Conservation (phyloP, 2,329 filamentous ascomycete species). For the Pseudonectria buxi region DNA sequence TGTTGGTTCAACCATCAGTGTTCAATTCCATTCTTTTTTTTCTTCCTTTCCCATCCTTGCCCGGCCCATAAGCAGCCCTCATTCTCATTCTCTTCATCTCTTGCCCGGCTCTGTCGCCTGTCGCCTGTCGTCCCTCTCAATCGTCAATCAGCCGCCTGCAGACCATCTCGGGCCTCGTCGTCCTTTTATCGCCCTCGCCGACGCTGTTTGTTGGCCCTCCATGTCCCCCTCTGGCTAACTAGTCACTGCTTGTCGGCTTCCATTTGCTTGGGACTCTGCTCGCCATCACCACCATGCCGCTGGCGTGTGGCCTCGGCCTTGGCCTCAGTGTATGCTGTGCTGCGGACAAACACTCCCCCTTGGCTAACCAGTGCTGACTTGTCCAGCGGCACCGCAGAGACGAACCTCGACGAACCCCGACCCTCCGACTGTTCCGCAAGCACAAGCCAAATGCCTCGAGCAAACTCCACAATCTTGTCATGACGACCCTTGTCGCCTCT, state of each 20-base stretch:
- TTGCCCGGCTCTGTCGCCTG: too few relatives aligned
- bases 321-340: slow-evolving; percentile 7
- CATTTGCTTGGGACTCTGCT: neutral
- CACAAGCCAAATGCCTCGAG: slow-evolving; percentile 25
- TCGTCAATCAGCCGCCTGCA: too few relatives aligned
- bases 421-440: slow-evolving; percentile 34
- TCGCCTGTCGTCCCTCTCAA: too few relatives aligned
- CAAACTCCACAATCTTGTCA: slow-evolving; percentile 28
- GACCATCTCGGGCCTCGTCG: too few relatives aligned
- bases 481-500: slow-evolving; percentile 25
- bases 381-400: slow-evolving; percentile 2
- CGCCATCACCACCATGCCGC: slow-evolving; percentile 10
- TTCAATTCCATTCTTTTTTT: slow-evolving; percentile 2
- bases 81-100: too few relatives aligned
- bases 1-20: slow-evolving; percentile 4
- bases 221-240: slow-evolving; percentile 15
- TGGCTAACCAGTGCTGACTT: too few relatives aligned
- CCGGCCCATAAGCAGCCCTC: too few relatives aligned
- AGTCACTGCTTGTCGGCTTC: slow-evolving; percentile 12
- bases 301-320: slow-evolving; percentile 10
- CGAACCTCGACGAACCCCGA: slow-evolving; percentile 26
- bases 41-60: slow-evolving; percentile 5
- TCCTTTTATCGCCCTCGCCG: neutral
- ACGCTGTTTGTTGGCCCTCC: slow-evolving; percentile 1
- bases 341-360: too few relatives aligned